Percentiles rank a stretch among this genome's conserved stretches.
These are phyloP conservation scores for Starmerella floris DNA, from an alignment of 805 yeast genomes.

Conservation along the genomic window DNA sequence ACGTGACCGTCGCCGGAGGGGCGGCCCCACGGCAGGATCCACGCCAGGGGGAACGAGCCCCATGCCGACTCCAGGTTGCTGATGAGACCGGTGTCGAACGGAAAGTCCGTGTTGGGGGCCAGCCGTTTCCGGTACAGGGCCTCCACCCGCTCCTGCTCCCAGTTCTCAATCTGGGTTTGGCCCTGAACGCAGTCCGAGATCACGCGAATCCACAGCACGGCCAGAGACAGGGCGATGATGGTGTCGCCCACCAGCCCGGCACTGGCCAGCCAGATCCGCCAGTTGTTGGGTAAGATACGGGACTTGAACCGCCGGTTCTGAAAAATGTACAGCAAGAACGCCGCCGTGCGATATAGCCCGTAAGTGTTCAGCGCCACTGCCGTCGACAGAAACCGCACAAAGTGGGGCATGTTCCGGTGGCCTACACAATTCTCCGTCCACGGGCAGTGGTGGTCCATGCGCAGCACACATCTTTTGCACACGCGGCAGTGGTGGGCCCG, in stretches of 20 bases:
- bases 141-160: constrained; percentile 81
- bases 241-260: constrained; percentile 41
- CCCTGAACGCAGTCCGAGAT: constrained; percentile 45
- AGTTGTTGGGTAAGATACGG: constrained; percentile 36
- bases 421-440: constrained; percentile 92
- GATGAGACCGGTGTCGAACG: constrained; percentile 61
- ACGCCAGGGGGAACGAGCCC: constrained; percentile 39
- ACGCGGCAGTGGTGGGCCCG: constrained; percentile 33
- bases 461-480: constrained; percentile 31
- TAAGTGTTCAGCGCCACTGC: constrained; percentile 29
- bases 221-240: constrained; percentile 49
- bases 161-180: constrained; percentile 76
- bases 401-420: constrained; percentile 60
- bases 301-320: constrained; percentile 37
- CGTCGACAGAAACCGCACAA: constrained; percentile 55
- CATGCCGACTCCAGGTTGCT: constrained; percentile 39
- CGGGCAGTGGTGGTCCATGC: constrained; percentile 63
- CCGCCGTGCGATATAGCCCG: constrained; percentile 24
- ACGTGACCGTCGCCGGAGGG: constrained; percentile 48
- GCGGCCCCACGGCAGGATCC: constrained; percentile 61
- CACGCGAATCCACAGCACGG: constrained; percentile 49
- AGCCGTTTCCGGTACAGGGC: constrained; percentile 38
- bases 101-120: constrained; percentile 40
- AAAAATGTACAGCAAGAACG: constrained; percentile 21
- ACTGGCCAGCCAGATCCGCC: constrained; percentile 43